Conservation (phyloP, 768 basidiomycete genomes). For the Xerocomus spinulosus region DNA sequence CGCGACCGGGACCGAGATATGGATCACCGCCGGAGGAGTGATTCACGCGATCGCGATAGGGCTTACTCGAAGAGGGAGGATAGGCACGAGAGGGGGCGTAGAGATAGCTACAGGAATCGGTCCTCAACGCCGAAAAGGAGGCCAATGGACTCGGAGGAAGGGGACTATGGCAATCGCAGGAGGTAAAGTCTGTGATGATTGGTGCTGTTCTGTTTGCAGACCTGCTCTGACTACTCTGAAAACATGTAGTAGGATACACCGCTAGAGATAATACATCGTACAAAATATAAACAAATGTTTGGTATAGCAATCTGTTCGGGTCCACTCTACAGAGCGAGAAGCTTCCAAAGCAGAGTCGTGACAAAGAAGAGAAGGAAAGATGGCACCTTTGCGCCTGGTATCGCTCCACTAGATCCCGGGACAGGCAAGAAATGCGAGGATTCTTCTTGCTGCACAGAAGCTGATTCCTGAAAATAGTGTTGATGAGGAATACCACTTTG, state of each 20-base stretch:
- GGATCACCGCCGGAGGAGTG: slow-evolving; percentile 25
- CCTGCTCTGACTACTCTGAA: background rate
- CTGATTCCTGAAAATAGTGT: slow-evolving; percentile 45
- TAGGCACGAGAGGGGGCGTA: slow-evolving; percentile 20
- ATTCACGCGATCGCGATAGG: slow-evolving; percentile 23
- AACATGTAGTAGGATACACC: background rate
- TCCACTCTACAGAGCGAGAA: slow-evolving; percentile 12
- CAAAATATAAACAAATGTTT: background rate
- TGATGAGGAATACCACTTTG: background rate
- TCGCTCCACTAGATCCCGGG: slow-evolving; percentile 44
- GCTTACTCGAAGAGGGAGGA: slow-evolving; percentile 18
- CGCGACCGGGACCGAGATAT: slow-evolving; percentile 22
- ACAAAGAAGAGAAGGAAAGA: slow-evolving; percentile 19
- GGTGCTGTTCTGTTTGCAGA: background rate
- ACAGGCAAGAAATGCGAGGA: slow-evolving; percentile 56
- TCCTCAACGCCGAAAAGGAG: slow-evolving; percentile 26
- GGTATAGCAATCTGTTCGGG: background rate
- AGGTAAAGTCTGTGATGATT: slow-evolving; percentile 8
- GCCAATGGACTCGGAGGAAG: slow-evolving; percentile 22
- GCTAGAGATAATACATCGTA: slow-evolving; percentile 8
- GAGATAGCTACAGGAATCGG: slow-evolving; percentile 16
- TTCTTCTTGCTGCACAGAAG: slow-evolving; percentile 50
- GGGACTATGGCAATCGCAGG: slow-evolving; percentile 17
- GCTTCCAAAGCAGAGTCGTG: slow-evolving; percentile 23
- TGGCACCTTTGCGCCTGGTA: slow-evolving; percentile 26